Conservation (phyloP, 129 eudicot genomes). For the Kitagawia praeruptora region DNA sequence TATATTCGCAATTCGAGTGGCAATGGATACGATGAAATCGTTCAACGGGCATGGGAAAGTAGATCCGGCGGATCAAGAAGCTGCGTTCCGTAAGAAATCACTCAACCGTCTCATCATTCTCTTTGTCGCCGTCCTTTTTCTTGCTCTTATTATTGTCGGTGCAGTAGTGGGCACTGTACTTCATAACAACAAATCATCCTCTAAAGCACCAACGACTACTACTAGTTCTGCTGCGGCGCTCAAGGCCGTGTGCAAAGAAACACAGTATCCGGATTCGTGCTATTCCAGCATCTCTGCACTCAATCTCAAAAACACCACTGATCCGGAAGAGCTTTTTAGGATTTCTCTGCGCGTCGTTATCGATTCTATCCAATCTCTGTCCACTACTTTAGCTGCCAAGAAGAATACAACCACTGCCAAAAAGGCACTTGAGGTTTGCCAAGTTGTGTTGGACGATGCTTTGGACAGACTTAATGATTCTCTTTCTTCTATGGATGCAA, state of each 20-base stretch:
- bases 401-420: background rate
- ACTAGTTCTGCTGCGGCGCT: conserved; percentile 29
- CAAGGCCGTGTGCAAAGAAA: conserved; percentile 53
- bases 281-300: conserved; percentile 34
- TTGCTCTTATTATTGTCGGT: conserved; percentile 36
- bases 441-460: conserved; percentile 48
- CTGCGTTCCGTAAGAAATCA: conserved; percentile 49
- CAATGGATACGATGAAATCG: conserved; percentile 56
- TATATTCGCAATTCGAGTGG: no score
- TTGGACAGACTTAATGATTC: conserved; percentile 46
- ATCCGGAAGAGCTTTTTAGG: conserved; percentile 50
- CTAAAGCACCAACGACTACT: conserved; percentile 10
- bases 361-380: conserved; percentile 22
- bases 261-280: conserved; percentile 52
- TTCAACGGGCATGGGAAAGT: conserved; percentile 84
- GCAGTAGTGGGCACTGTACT: conserved; percentile 49
- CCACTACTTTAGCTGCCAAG: conserved; percentile 10
- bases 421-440: conserved; percentile 43
- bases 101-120: conserved; percentile 57
- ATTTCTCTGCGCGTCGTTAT: conserved; percentile 37
- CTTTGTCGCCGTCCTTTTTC: conserved; percentile 34
- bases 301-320: conserved; percentile 28
- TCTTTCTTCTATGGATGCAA: conserved; percentile 17
- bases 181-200: conserved; percentile 5
- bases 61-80: conserved; percentile 47